Evolutionary conservation across 345 rosid genomes (phyloP), one percentile per base, ranked within the genome.

Genomic region (Citrus hindsii): DNA sequence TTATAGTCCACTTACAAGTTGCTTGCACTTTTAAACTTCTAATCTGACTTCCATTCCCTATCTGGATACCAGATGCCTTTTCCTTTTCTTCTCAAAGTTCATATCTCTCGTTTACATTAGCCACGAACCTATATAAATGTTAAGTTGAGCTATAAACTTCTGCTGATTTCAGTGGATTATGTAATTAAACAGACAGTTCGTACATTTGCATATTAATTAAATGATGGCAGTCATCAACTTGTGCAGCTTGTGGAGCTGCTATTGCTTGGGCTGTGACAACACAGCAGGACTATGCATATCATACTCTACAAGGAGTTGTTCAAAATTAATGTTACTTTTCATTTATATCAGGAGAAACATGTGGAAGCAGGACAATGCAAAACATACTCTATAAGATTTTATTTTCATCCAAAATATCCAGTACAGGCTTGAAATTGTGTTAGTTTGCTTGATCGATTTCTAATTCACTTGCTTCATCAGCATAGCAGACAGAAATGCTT

Each of bases 401-500:
- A 18, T 33, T 6, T 63, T 30, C 19, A 63, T 63, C 67, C n/a
- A 63, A 30, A 19, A 30, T 30, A 13, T 30, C 38, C 21, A 14
- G 1, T 30, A 9, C 8, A 2, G 7, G 8, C 12, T 64, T 32
- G 68, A 22, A 64, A 64, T 64, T 13, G 40, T 32, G n/a, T 7
- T 64, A 64, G 1, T 56, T 7, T 35, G 40, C 8, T 8, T 30
- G 38, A 30, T 6, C 19, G 18, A 64, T 30, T 35, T 32, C 38
- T 64, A 6, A 64, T 30, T 30, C 35, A 16, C 65, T 9, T n/a
- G 77, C 16, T 80, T 67, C 48, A 7, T 69, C 69, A 0, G 72
- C 75, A 38, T 38, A 72, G 83, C 84, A 88, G 71, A 81, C 84
- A 40, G 37, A 8, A 24, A 25, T 24, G 40, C n/a, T 42, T 27